These are phyloP conservation scores for Lipomyces mesembrius DNA, from an alignment of 805 yeast species.

Conservation along the genomic window DNA sequence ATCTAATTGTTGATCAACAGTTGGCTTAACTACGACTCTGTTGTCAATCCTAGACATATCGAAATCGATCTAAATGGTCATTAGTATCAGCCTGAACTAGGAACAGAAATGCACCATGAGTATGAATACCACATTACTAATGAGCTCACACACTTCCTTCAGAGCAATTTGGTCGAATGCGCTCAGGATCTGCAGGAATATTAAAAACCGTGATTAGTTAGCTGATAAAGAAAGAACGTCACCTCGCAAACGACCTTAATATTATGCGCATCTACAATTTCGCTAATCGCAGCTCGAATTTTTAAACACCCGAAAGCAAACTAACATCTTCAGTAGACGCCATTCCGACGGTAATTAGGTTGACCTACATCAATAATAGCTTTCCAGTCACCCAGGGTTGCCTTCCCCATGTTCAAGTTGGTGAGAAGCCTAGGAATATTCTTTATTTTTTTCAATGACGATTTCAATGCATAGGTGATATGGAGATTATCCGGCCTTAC, in stretches of 20 bases:
- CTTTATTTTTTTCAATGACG: constrained; percentile 41
- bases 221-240: neutral
- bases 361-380: constrained; percentile 40
- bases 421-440: constrained; percentile 42
- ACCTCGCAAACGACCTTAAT: constrained; percentile 12
- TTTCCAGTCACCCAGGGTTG: constrained; percentile 44
- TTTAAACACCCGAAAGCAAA: constrained; percentile 9
- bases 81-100: neutral
- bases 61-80: constrained; percentile 46
- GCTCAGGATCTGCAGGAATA: constrained; percentile 31
- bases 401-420: constrained; percentile 42
- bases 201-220: neutral
- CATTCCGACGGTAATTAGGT: constrained; percentile 35
- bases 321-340: constrained; percentile 10
- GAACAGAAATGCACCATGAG: neutral
- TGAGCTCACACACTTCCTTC: constrained; percentile 30
- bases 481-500: constrained; percentile 37
- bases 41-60: constrained; percentile 46
- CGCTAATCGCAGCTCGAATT: constrained; percentile 10
- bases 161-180: constrained; percentile 29
- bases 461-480: constrained; percentile 38
- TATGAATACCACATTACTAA: constrained; percentile 38
- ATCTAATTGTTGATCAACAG: constrained; percentile 45
- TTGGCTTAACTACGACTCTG: constrained; percentile 44
- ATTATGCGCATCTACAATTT: neutral